A percentile compares a stretch with the other conserved stretches of the same genome.
These are phyloP conservation scores for Backusella luteola DNA, from an alignment of 192 early-diverging fungal genomes.

Conservation along the genomic window DNA sequence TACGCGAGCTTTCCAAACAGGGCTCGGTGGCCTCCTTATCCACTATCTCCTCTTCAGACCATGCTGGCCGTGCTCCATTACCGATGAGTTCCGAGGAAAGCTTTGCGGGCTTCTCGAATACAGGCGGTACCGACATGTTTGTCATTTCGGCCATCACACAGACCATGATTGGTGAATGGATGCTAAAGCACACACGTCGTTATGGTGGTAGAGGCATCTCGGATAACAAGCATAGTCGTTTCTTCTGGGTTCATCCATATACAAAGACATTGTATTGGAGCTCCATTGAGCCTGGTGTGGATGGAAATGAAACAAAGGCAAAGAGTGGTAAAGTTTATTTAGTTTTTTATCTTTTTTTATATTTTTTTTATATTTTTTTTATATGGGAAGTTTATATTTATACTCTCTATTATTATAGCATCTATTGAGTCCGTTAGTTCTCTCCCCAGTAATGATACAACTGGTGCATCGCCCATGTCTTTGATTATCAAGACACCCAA, in stretches of 20 bases:
- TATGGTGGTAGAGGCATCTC: constrained; percentile 49
- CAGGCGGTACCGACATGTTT: constrained; percentile 27
- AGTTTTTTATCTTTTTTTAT: not conserved
- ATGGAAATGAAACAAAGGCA: constrained; percentile 40
- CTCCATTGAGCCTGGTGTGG: constrained; percentile 57
- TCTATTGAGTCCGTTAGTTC: constrained; percentile 62
- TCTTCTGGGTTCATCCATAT: constrained; percentile 84
- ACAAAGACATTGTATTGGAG: constrained; percentile 80
- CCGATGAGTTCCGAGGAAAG: constrained; percentile 4
- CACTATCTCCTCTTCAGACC: constrained; percentile 17
- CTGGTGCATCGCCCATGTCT: constrained; percentile 46
- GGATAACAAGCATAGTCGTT: constrained; percentile 71
- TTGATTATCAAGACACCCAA: constrained; percentile 67
- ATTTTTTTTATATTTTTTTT: not conserved
- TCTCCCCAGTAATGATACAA: constrained; percentile 47
- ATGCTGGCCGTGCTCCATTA: not conserved
- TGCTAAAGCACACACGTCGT: constrained; percentile 71
- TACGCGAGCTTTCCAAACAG: not conserved
- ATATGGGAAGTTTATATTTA: not conserved
- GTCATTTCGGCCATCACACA: constrained; percentile 74
- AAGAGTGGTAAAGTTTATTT: constrained; percentile 44
- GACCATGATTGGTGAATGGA: constrained; percentile 78
- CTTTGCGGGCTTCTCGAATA: not conserved
- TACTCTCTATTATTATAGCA: constrained; percentile 44
- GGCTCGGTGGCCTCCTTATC: constrained; percentile 4